These are phyloP conservation scores for Phycomyces nitens DNA, from an alignment of 192 early-diverging fungal species.

Conservation along the genomic window DNA sequence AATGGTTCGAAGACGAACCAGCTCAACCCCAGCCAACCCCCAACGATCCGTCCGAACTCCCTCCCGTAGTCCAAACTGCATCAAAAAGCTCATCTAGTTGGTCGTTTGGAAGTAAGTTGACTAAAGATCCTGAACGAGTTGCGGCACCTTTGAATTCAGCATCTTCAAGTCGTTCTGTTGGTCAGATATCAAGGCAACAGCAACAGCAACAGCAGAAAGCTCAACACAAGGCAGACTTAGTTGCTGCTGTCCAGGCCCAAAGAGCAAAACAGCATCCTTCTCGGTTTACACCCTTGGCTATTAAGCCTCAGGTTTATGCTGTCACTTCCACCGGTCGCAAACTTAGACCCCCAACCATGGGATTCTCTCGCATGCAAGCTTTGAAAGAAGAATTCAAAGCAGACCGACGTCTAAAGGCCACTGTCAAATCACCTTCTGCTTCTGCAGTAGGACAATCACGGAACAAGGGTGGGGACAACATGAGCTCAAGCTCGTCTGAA, in stretches of 20 bases:
- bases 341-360: constrained; percentile 32
- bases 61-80: background rate
- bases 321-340: constrained; percentile 28
- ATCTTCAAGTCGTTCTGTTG: no score
- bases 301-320: constrained; percentile 13
- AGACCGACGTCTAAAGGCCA: constrained; percentile 25
- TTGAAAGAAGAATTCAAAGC: constrained; percentile 24
- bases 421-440: constrained; percentile 14
- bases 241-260: background rate
- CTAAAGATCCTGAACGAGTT: background rate
- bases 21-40: background rate
- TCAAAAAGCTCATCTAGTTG: background rate
- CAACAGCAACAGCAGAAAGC: background rate
- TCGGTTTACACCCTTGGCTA: background rate
- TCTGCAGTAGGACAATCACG: constrained; percentile 1
- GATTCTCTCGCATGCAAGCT: constrained; percentile 18
- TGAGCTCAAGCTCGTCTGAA: constrained; percentile 2
- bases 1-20: constrained; percentile 30
- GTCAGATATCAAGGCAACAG: no score
- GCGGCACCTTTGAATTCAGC: no score
- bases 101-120: background rate
- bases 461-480: background rate
- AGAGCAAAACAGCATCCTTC: constrained; percentile 8
- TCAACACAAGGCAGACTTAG: background rate
- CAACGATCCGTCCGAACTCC: background rate